A percentile compares a stretch with the other conserved stretches of the same genome.
Conservation (phyloP, 2,329 filamentous ascomycete species). For the Plectosphaerella plurivora region DNA sequence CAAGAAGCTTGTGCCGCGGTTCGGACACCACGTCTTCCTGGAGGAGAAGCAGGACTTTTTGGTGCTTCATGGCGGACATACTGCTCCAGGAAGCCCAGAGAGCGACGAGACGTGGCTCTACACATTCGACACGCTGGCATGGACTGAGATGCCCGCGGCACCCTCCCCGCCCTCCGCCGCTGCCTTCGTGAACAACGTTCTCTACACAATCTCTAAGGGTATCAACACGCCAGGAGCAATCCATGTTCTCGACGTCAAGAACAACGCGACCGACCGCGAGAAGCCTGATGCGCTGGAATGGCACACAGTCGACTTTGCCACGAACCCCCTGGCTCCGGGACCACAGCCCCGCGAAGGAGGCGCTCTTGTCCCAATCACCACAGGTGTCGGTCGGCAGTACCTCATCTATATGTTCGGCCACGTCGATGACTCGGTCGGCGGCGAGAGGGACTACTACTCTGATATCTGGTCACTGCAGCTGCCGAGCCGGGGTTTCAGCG, state of each 20-base stretch:
- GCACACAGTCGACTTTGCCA: slow-evolving; percentile 28
- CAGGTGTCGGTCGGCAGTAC: slow-evolving; percentile 47
- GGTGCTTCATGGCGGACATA: slow-evolving; percentile 43
- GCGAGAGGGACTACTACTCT: slow-evolving; percentile 19
- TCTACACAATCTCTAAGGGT: slow-evolving; percentile 41
- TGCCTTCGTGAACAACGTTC: slow-evolving; percentile 34
- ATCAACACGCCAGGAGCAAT: slow-evolving; percentile 26
- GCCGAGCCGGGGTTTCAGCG: slow-evolving; percentile 36
- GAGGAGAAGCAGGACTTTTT: slow-evolving; percentile 42
- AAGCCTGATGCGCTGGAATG: slow-evolving; percentile 25
- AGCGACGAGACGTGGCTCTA: slow-evolving; percentile 50
- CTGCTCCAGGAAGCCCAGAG: slow-evolving; percentile 18
- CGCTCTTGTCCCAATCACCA: slow-evolving; percentile 40
- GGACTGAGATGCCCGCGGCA: slow-evolving; percentile 43
- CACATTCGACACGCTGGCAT: slow-evolving; percentile 40
- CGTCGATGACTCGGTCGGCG: slow-evolving; percentile 12
- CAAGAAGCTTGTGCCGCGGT: slow-evolving; percentile 21
- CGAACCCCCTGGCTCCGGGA: slow-evolving; percentile 30
- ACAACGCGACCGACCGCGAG: slow-evolving; percentile 21
- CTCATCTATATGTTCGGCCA: slow-evolving; percentile 44
- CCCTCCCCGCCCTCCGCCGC: slow-evolving; percentile 32
- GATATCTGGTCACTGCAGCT: slow-evolving; percentile 52
- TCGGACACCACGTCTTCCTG: slow-evolving; percentile 28
- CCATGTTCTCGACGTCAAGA: slow-evolving; percentile 27
- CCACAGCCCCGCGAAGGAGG: slow-evolving; percentile 37